Evolutionary conservation across 257 asterid genomes (phyloP).

Genomic region (Solanum rostratum): DNA sequence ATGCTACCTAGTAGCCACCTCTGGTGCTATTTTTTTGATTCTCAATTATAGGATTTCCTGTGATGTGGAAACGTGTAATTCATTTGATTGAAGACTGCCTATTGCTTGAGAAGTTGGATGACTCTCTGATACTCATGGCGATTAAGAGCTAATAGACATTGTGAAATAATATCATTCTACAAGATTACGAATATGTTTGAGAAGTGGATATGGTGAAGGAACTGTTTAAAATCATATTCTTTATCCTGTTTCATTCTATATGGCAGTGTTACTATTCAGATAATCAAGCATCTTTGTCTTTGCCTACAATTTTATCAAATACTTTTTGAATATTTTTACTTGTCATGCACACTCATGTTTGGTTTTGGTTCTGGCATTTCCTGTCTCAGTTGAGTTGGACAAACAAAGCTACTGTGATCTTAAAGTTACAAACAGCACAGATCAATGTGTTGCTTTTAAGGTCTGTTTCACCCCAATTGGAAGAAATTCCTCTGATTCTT

Average conservation of each 20-base stretch:
- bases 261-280: background rate
- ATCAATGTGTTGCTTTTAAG: slow-evolving; percentile 74
- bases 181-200: background rate
- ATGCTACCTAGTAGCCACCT: background rate
- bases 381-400: slow-evolving; percentile 61
- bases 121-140: background rate
- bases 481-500: background rate
- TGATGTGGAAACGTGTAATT: background rate
- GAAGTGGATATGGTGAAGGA: background rate
- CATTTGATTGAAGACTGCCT: background rate
- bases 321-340: background rate
- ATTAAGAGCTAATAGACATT: background rate
- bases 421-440: slow-evolving; percentile 64
- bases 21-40: background rate
- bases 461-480: slow-evolving; percentile 10
- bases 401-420: slow-evolving; percentile 77
- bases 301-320: background rate
- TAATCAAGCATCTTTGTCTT: background rate
- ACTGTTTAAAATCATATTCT: background rate
- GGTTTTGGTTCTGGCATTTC: background rate
- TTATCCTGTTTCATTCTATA: background rate
- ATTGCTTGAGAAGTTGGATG: background rate
- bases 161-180: background rate
- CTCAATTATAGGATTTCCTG: background rate
- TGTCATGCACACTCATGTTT: background rate